phyloP scores from a whole-genome alignment of 2,329 filamentous ascomycete species.

The Parascedosporium putredinis region DNA sequence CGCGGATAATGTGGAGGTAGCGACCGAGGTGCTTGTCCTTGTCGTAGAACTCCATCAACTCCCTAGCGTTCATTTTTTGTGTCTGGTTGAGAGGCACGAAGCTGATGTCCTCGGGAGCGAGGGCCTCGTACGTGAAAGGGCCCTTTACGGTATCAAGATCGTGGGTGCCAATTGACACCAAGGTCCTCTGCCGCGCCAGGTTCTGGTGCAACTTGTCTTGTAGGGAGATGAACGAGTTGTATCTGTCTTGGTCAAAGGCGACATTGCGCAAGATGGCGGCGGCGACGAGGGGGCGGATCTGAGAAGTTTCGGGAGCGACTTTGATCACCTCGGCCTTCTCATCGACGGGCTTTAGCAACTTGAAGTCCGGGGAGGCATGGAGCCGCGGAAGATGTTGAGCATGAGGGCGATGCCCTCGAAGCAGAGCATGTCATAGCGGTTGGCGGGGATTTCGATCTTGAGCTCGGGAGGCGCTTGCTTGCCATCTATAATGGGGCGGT shows the following conservation, averaged over 20 bases:
- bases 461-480: slow-evolving; percentile 82
- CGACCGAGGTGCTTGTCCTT: slow-evolving; percentile 85
- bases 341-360: slow-evolving; percentile 58
- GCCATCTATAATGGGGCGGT: slow-evolving; percentile 64
- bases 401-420: slow-evolving; percentile 95
- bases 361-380: slow-evolving; percentile 70
- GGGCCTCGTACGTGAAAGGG: slow-evolving; percentile 92
- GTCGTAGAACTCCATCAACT: slow-evolving; percentile 93
- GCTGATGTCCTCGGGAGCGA: slow-evolving; percentile 81
- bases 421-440: slow-evolving; percentile 90
- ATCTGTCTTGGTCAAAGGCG: slow-evolving; percentile 81
- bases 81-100: slow-evolving; percentile 88
- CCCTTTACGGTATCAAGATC: slow-evolving; percentile 89
- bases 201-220: slow-evolving; percentile 99
- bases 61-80: slow-evolving; percentile 73
- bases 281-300: slow-evolving; percentile 79
- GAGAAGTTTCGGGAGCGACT: slow-evolving; percentile 62
- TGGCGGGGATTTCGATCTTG: slow-evolving; percentile 96
- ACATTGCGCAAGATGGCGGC: slow-evolving; percentile 83
- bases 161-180: slow-evolving; percentile 96
- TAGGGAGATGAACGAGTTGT: slow-evolving; percentile 93
- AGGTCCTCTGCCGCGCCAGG: slow-evolving; percentile 78
- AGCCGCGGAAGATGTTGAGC: slow-evolving; percentile 87
- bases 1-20: slow-evolving; percentile 88
- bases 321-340: slow-evolving; percentile 72